A percentile compares a stretch with the other conserved stretches of the same genome.
These are phyloP conservation scores for Ascochyta viciae-villosae DNA, from an alignment of 2,329 filamentous ascomycete genomes.

Conservation along the genomic window DNA sequence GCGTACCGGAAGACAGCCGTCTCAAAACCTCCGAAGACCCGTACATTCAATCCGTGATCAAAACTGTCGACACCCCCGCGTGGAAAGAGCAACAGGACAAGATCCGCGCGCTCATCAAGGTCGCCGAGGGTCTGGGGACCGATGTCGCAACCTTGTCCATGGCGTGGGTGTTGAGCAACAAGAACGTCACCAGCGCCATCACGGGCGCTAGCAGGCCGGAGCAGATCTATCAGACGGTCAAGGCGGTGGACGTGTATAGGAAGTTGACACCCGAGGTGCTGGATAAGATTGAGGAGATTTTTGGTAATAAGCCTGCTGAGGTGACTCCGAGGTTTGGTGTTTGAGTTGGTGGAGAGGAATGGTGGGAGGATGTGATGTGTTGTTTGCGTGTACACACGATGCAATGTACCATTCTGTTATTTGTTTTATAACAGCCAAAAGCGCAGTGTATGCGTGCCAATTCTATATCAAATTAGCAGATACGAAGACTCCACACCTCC, in stretches of 20 bases:
- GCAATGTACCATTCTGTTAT: too few relatives aligned
- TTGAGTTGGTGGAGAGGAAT: neutral
- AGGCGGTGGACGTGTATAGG: conserved; percentile 53
- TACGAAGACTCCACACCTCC: too few relatives aligned
- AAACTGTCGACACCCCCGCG: conserved; percentile 55
- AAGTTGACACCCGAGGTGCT: conserved; percentile 54
- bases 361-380: too few relatives aligned
- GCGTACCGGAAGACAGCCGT: conserved; percentile 64
- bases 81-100: conserved; percentile 66
- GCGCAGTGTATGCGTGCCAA: too few relatives aligned
- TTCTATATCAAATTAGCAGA: too few relatives aligned
- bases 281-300: conserved; percentile 50
- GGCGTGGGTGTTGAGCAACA: conserved; percentile 48
- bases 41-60: conserved; percentile 56
- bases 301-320: conserved; percentile 43
- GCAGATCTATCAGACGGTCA: conserved; percentile 48
- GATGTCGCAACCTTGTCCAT: conserved; percentile 54
- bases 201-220: conserved; percentile 40
- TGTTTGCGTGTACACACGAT: too few relatives aligned
- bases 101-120: conserved; percentile 55
- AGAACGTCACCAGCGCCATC: conserved; percentile 38
- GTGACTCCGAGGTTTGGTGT: conserved; percentile 34
- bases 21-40: conserved; percentile 63
- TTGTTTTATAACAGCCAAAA: too few relatives aligned
- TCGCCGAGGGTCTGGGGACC: conserved; percentile 70